Evolutionary conservation across 2,329 filamentous ascomycete genomes (phyloP).

Genomic region (Phaeoacremonium minimum): DNA sequence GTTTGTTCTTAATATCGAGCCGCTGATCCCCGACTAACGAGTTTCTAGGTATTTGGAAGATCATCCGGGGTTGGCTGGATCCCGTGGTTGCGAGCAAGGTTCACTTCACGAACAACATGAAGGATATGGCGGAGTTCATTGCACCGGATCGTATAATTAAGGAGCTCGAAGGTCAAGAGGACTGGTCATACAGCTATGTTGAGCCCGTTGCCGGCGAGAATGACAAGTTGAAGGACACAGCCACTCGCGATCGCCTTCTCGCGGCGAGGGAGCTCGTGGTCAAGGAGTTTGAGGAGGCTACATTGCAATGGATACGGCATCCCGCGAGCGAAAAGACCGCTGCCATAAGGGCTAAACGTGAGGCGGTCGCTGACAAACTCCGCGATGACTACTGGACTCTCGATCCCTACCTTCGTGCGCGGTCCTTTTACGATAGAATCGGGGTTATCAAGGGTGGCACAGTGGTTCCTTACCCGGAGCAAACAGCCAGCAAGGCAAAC

Average conservation of each 20-base stretch:
- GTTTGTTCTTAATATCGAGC: slow-evolving; percentile 35
- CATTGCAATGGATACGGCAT: slow-evolving; percentile 68
- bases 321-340: slow-evolving; percentile 39
- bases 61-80: slow-evolving; percentile 94
- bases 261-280: slow-evolving; percentile 61
- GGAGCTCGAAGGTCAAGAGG: slow-evolving; percentile 81
- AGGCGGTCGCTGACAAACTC: slow-evolving; percentile 58
- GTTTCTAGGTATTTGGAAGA: slow-evolving; percentile 78
- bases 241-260: slow-evolving; percentile 59
- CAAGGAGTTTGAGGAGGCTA: slow-evolving; percentile 68
- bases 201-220: slow-evolving; percentile 79
- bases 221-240: slow-evolving; percentile 62
- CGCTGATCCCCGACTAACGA: background rate
- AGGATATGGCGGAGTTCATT: slow-evolving; percentile 77
- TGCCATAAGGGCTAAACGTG: slow-evolving; percentile 51
- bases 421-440: slow-evolving; percentile 78
- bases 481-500: slow-evolving; percentile 16
- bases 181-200: slow-evolving; percentile 78
- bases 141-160: slow-evolving; percentile 66
- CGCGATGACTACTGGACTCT: slow-evolving; percentile 80
- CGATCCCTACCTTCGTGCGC: slow-evolving; percentile 81
- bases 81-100: slow-evolving; percentile 94
- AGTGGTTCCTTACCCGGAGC: slow-evolving; percentile 64
- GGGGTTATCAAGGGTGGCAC: slow-evolving; percentile 69
- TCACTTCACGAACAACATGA: slow-evolving; percentile 79